Base-by-base conservation (phyloP, 805 yeast genomes). In the Saccharomycopsis selenospora region DNA sequence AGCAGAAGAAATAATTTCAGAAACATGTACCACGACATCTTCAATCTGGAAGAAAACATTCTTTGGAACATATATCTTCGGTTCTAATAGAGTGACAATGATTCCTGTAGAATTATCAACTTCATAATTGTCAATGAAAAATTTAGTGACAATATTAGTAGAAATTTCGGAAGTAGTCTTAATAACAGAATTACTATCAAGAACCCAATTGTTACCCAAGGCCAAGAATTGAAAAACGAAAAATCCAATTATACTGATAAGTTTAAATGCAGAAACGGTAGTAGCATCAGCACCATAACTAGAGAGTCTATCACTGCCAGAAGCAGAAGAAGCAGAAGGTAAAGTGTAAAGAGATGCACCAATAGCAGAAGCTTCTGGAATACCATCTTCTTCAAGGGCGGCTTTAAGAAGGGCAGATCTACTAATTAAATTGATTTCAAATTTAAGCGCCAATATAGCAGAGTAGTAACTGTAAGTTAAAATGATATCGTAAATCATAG, bases 371-470 rank as follows among this genome's bases (percentile, higher is more conserved):
- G 70, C 64, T 36, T 79, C 77, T 40, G 85, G 75, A 28, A 91
- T 77, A 23, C 99, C 98, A 60, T 91, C 99, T 63, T 91, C 99
- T 68, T 90, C 93, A 55, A 91, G 71, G 25, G 86, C 88, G 54
- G 78, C 80, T 61, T 83, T 81, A 61, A 89, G 76, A 48, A 79
- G 77, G 51, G 86, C 80, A 42, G 88, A 84, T 55, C 87, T 79
- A 65, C 90, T 87, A 48, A 93, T 93, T 52, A 85, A 73, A 62
- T 79, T 80, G 63, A 91, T 87, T 65, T 93, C 96, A 42, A 91
- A 80, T 67, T 91, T 91, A 64, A 91, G 73, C 2, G 95, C 80
- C 56, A 91, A 75, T 47, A 87, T 77, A 3, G 96, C 89, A 11
- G 95, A 72, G 63, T 75, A 90, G 64, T 89, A 89, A 1, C 96